These are phyloP conservation scores for Globisporangium okanoganense DNA, from an alignment of 352 stramenopile species.

Conservation along the genomic window DNA sequence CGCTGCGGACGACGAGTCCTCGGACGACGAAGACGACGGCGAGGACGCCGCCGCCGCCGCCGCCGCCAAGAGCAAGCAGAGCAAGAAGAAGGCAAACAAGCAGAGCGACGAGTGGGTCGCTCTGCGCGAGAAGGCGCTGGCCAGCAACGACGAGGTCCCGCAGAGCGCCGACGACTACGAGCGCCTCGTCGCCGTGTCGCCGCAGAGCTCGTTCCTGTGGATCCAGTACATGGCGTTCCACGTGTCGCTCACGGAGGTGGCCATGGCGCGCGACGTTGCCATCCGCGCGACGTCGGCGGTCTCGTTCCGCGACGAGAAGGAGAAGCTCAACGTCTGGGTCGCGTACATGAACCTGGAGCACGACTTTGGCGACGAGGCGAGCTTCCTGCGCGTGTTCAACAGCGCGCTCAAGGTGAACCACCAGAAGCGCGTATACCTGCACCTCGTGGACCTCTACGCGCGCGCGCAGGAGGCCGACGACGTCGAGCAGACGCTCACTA, in stretches of 20 bases:
- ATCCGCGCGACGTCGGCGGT: constrained; percentile 91
- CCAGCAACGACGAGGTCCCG: constrained; percentile 89
- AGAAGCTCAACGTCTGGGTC: constrained; percentile 98
- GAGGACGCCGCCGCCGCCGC: constrained; percentile 23
- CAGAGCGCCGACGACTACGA: constrained; percentile 95
- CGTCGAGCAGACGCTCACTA: constrained; percentile 68
- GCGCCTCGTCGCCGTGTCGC: constrained; percentile 90
- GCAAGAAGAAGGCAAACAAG: constrained; percentile 89
- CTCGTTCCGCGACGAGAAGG: constrained; percentile 93
- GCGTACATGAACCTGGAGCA: constrained; percentile 95
- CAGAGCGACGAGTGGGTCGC: constrained; percentile 95
- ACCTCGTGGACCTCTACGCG: constrained; percentile 92
- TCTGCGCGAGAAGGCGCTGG: constrained; percentile 91
- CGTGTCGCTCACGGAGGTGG: constrained; percentile 93
- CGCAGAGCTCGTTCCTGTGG: constrained; percentile 95
- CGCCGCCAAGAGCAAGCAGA: constrained; percentile 49
- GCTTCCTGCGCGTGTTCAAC: constrained; percentile 90
- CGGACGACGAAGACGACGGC: constrained; percentile 37
- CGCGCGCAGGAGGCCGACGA: constrained; percentile 64
- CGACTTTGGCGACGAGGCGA: constrained; percentile 92
- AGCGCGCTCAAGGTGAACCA: constrained; percentile 92
- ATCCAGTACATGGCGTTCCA: constrained; percentile 99
- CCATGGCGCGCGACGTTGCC: constrained; percentile 90
- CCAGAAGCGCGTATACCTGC: constrained; percentile 94
- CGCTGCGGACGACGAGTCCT: constrained; percentile 38